These are phyloP conservation scores for Mycena galericulata DNA, from an alignment of 768 basidiomycete genomes.

Conservation along the genomic window DNA sequence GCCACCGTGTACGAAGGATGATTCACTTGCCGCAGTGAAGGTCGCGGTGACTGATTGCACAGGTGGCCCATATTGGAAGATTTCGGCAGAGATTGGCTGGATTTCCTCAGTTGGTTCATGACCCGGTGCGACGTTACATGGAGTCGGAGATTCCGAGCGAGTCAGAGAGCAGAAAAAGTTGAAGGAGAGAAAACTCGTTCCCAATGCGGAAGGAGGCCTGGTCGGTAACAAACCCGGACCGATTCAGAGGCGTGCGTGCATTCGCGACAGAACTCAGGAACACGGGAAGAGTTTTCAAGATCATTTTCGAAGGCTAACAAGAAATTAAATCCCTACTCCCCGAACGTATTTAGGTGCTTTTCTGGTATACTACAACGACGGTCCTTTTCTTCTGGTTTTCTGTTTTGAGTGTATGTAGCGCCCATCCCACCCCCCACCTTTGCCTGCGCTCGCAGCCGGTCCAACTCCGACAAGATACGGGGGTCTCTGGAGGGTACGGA, in stretches of 20 bases:
- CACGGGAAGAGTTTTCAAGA: too few relatives aligned
- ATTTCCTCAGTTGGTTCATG: constrained; percentile 32
- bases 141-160: neutral
- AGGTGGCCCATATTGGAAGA: neutral
- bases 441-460: constrained; percentile 13
- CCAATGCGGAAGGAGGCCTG: too few relatives aligned
- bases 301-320: too few relatives aligned
- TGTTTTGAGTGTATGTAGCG: too few relatives aligned
- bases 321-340: too few relatives aligned
- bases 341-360: too few relatives aligned
- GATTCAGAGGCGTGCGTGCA: too few relatives aligned
- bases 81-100: constrained; percentile 20
- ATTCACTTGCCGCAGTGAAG: constrained; percentile 12
- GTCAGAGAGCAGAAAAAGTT: neutral
- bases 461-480: neutral
- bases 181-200: too few relatives aligned
- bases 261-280: too few relatives aligned
- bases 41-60: constrained; percentile 16
- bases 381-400: too few relatives aligned
- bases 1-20: constrained; percentile 16
- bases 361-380: too few relatives aligned
- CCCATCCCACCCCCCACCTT: neutral
- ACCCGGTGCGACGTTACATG: constrained; percentile 3
- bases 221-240: too few relatives aligned
- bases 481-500: neutral